These are phyloP conservation scores for Fusarium goolgardi DNA, from an alignment of 2,329 filamentous ascomycete genomes.

Conservation along the genomic window DNA sequence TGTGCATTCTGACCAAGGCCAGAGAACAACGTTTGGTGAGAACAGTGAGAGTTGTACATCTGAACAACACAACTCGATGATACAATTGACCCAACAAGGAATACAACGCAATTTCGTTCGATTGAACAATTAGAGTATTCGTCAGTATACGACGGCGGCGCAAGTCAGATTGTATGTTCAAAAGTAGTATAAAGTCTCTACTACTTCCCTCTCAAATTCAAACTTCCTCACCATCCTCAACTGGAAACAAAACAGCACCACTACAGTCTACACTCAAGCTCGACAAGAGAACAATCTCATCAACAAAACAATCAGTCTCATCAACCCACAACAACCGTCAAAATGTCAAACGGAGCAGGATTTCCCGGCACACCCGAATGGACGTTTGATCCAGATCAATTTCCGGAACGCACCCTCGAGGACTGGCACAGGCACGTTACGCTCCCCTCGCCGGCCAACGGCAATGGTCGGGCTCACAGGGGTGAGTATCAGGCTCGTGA, in stretches of 20 bases:
- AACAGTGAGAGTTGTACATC: not conserved
- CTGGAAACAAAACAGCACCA: not conserved
- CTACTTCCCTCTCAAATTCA: not conserved
- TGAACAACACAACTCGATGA: not conserved
- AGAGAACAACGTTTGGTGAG: not conserved
- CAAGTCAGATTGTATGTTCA: not conserved
- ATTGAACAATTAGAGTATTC: not conserved
- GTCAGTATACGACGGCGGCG: rapidly evolving
- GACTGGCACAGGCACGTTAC: no score
- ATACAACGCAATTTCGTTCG: rapidly evolving
- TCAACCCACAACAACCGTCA: not conserved
- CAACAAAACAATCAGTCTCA: not conserved
- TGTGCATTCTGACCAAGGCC: not conserved
- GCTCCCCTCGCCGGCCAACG: no score
- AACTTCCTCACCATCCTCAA: not conserved
- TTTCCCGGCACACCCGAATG: no score
- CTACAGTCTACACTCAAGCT: not conserved
- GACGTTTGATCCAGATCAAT: no score
- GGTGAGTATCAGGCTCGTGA: no score
- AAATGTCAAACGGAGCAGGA: not conserved
- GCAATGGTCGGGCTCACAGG: no score
- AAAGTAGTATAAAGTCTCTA: not conserved
- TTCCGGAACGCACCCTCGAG: no score
- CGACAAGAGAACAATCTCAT: not conserved
- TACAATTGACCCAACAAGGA: rapidly evolving